Evolutionary conservation across 208 protist species (phyloP), one percentile per base, ranked within the genome.

Genomic region (Wallacemonas collosoma): DNA sequence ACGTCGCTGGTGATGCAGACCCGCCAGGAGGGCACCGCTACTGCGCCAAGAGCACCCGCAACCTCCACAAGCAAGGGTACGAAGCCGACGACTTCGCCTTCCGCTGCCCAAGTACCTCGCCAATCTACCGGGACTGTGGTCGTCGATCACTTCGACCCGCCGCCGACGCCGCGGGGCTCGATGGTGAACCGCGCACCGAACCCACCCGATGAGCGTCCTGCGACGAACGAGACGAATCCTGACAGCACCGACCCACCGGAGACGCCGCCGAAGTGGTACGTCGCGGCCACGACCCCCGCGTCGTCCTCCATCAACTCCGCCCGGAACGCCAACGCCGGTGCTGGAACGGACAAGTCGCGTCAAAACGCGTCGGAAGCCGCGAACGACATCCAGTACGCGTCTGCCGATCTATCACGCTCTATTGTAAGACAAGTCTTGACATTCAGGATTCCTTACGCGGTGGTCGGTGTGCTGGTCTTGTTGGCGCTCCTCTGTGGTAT

Each of bases 401-500:
- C 41, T 3, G 67, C 14, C 3, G 17, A 60, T 41, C 60, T 61
- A 58, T 15, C 69, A 11, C 12, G 9, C 8, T 72, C 36, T 40
- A 61, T 75, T 61, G 48, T 89, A 68, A 78, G 45, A 40, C 48
- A 72, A 15, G 77, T 87, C 17, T 17, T 93, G 43, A 72, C 74
- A 50, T 91, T 80, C 75, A 79, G 62, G 56, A 64, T 95, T 26
- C 80, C 86, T 3, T 85, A 86, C 71, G 62, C 54, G 12, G 64
- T 86, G 7, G 75, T 73, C 2, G 72, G 44, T 2, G 71, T 80
- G 41, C 75, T 93, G 36, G 35, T 95, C 14, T 11, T 88, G 17
- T 56, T 91, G 39, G 79, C 90, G 12, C 60, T 95, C 38, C 63
- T 92, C 41, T 95, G 90, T 53, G 90, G 81, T 40, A 41, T 93